Evolutionary conservation across 371 early-diverging fungal genomes (phyloP).

Genomic region (Nematocida sp.): DNA sequence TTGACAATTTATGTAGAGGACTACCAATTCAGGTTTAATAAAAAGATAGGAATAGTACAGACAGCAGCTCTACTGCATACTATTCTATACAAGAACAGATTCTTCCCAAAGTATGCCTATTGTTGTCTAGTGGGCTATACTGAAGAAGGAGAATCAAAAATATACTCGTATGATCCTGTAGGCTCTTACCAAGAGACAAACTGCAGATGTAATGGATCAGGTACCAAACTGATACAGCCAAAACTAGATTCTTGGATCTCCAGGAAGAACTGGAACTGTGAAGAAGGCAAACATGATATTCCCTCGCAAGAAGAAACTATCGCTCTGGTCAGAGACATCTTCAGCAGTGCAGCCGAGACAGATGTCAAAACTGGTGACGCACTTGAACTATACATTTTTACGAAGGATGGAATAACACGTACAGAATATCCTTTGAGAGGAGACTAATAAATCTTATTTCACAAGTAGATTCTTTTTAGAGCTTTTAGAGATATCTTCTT

Average conservation of each 20-base stretch:
- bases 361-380: conserved; percentile 98
- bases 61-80: conserved; percentile 88
- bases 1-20: conserved; percentile 69
- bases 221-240: conserved; percentile 83
- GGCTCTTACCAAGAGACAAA: conserved; percentile 78
- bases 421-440: conserved; percentile 70
- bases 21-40: conserved; percentile 68
- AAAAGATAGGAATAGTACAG: conserved; percentile 79
- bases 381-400: conserved; percentile 82
- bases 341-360: conserved; percentile 90
- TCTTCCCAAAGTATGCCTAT: conserved; percentile 93
- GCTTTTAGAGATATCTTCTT: too few species aligned
- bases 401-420: conserved; percentile 71
- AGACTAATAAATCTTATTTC: conserved; percentile 68
- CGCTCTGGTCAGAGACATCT: conserved; percentile 82
- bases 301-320: conserved; percentile 67
- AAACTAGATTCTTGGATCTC: conserved; percentile 87
- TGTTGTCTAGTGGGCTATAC: conserved; percentile 83
- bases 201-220: conserved; percentile 79
- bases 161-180: conserved; percentile 87
- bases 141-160: conserved; percentile 69
- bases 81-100: conserved; percentile 76
- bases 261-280: conserved; percentile 61
- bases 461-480: too few species aligned
- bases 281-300: conserved; percentile 20